phyloP scores from a whole-genome alignment of 495 filamentous ascomycete genomes.

The Talaromyces trachyspermus region DNA sequence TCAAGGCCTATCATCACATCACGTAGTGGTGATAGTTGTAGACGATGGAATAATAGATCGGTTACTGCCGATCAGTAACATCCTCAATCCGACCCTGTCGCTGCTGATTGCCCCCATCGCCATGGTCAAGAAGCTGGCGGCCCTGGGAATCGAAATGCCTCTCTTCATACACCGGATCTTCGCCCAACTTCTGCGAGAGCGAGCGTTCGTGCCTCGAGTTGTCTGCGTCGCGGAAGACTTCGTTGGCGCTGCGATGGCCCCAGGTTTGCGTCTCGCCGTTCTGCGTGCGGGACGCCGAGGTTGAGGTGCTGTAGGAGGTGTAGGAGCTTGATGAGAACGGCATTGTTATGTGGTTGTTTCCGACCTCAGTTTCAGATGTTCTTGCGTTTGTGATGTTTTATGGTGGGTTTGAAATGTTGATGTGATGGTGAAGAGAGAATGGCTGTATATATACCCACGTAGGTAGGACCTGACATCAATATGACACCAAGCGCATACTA shows the following conservation, averaged over 20 bases:
- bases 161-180: slow-evolving; percentile 6
- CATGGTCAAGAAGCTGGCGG: not conserved
- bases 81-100: slow-evolving; percentile 6
- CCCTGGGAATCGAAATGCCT: slow-evolving; percentile 5
- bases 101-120: not conserved
- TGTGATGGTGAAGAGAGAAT: no score
- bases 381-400: slow-evolving; percentile 41
- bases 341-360: not conserved
- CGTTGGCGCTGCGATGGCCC: slow-evolving; percentile 5
- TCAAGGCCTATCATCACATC: not conserved
- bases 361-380: slow-evolving; percentile 49
- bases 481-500: no score
- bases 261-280: slow-evolving; percentile 7
- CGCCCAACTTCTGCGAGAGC: slow-evolving; percentile 1
- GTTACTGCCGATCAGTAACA: not conserved
- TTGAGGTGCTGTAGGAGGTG: not conserved
- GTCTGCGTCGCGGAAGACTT: not conserved
- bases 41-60: not conserved
- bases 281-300: not conserved
- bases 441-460: no score
- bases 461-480: no score
- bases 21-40: not conserved
- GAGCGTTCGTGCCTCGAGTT: not conserved
- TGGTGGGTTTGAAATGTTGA: slow-evolving; percentile 24
- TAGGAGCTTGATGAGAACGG: slow-evolving; percentile 4